These are phyloP conservation scores for Raffaelea arxii DNA, from an alignment of 2,329 filamentous ascomycete species.

Conservation along the genomic window DNA sequence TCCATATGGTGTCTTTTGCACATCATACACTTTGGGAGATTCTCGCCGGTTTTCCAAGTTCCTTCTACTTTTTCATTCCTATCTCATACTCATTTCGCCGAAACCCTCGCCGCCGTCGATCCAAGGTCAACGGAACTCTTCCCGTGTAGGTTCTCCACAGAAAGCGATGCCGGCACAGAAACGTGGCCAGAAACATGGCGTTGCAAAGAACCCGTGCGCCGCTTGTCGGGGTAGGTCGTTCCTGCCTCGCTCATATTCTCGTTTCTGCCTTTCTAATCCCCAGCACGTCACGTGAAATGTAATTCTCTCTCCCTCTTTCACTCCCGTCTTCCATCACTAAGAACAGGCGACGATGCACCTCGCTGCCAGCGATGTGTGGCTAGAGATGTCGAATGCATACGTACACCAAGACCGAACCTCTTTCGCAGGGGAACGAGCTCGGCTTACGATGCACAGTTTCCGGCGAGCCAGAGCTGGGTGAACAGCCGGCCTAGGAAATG, in stretches of 20 bases:
- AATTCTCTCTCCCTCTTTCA: neutral
- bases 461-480: neutral
- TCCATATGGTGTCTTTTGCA: no score
- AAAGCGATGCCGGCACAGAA: neutral
- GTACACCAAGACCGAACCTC: neutral
- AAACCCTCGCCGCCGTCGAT: neutral
- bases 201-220: neutral
- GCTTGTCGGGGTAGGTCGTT: neutral
- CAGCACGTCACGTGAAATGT: neutral
- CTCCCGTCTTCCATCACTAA: neutral
- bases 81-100: neutral
- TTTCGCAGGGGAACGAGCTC: neutral
- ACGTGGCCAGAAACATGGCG: neutral
- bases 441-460: neutral
- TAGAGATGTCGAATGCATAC: neutral
- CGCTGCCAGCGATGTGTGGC: neutral
- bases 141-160: neutral
- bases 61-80: no score
- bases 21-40: no score
- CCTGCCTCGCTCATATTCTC: neutral
- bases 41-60: no score
- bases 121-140: neutral
- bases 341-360: neutral
- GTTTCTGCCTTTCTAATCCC: neutral
- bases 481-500: neutral